Evolutionary conservation across 495 filamentous ascomycete species (phyloP).

Genomic region (Penicillium soppii): DNA sequence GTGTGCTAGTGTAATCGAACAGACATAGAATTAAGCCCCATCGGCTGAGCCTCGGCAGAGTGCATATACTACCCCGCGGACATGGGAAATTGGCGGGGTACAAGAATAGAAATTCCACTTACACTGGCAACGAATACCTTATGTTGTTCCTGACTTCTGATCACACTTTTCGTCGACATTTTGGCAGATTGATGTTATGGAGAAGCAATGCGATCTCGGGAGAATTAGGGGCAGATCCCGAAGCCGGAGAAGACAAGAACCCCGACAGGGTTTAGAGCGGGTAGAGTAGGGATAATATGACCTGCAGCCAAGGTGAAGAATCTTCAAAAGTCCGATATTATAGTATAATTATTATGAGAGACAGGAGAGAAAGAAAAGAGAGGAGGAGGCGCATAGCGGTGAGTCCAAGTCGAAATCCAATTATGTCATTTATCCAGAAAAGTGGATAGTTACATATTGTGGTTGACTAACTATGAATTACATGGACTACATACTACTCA

Average conservation of each 20-base stretch:
- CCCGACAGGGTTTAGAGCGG: slow-evolving; percentile 1
- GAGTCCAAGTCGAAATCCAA: no score
- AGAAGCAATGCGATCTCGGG: slow-evolving; percentile 12
- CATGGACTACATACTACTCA: no score
- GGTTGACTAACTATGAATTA: no score
- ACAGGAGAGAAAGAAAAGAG: slow-evolving; percentile 3
- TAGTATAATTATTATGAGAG: slow-evolving; percentile 1
- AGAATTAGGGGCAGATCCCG: slow-evolving; percentile 24
- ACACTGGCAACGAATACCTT: slow-evolving; percentile 32
- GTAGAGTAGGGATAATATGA: neutral
- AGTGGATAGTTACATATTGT: no score
- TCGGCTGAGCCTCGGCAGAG: slow-evolving; percentile 7
- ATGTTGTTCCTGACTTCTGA: slow-evolving; percentile 22
- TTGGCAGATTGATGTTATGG: slow-evolving; percentile 1
- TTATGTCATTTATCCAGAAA: no score
- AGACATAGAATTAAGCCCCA: no score
- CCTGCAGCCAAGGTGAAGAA: neutral
- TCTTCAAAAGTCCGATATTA: no score
- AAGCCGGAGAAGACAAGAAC: slow-evolving; percentile 10
- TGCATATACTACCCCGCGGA: neutral
- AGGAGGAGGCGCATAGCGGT: no score
- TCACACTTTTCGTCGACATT: slow-evolving; percentile 24
- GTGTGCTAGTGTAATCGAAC: no score
- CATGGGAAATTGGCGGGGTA: neutral
- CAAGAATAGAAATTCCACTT: slow-evolving; percentile 11